Evolutionary conservation across 257 asterid species (phyloP).

Genomic region (Eustoma russellianum): DNA sequence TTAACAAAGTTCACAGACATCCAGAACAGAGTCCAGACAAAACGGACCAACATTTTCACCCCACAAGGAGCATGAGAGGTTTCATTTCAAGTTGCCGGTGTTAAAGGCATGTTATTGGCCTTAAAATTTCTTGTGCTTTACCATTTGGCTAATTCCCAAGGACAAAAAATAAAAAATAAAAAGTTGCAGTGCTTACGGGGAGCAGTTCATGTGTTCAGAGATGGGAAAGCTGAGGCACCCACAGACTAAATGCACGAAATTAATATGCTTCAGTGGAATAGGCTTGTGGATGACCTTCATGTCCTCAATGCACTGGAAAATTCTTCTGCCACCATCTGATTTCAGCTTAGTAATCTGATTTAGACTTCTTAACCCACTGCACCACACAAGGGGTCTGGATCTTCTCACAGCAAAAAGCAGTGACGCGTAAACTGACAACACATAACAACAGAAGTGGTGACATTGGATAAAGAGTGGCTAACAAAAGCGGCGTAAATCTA

Average conservation of each 20-base stretch:
- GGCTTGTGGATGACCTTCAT: not conserved
- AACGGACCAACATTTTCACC: too few relatives aligned
- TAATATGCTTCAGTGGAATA: not conserved
- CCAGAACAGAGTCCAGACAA: too few relatives aligned
- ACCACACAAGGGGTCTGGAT: not conserved
- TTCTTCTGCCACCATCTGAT: not conserved
- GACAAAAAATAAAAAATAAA: not conserved
- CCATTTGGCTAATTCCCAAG: not conserved
- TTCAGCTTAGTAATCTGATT: not conserved
- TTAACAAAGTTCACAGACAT: too few relatives aligned
- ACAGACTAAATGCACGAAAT: not conserved
- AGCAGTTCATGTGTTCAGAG: conserved; percentile 17
- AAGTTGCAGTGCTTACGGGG: not conserved
- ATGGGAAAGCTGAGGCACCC: conserved; percentile 15
- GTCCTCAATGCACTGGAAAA: not conserved
- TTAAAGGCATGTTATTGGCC: too few relatives aligned
- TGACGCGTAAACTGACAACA: too few relatives aligned
- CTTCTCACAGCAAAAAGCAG: too few relatives aligned
- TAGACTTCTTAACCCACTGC: not conserved
- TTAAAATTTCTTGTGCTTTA: too few relatives aligned
- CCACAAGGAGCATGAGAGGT: too few relatives aligned
- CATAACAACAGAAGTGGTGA: too few relatives aligned
- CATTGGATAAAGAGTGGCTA: too few relatives aligned
- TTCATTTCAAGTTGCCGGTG: too few relatives aligned
- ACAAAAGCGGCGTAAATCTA: too few relatives aligned